A percentile compares a stretch with the other conserved stretches of the same genome.
phyloP scores from a whole-genome alignment of 1,284 basidiomycete genomes.

The Rhodotorula sp. region DNA sequence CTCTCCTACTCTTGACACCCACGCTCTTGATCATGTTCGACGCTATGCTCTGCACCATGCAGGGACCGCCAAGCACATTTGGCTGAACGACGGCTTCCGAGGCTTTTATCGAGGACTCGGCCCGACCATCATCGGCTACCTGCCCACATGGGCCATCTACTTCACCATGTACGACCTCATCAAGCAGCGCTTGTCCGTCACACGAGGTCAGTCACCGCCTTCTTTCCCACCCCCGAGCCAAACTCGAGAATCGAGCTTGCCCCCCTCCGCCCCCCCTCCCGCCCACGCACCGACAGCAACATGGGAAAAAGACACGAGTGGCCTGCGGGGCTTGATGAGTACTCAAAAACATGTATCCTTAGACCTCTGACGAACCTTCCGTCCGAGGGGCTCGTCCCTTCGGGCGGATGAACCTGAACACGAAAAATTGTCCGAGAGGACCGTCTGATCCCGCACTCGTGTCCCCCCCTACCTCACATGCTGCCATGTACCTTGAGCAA shows the following conservation, averaged over 20 bases:
- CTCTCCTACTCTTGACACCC: too few relatives aligned
- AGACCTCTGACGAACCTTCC: constrained; percentile 45
- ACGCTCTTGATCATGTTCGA: neutral
- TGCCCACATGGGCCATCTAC: constrained; percentile 97
- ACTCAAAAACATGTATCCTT: constrained; percentile 36
- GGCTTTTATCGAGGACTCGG: constrained; percentile 91
- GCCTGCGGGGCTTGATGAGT: constrained; percentile 33
- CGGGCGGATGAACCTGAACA: constrained; percentile 37
- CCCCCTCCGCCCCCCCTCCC: too few relatives aligned
- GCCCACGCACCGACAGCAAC: neutral
- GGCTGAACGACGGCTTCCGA: constrained; percentile 71
- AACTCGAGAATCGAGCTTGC: neutral
- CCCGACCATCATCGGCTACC: constrained; percentile 90
- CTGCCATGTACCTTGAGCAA: neutral
- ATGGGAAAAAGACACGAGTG: neutral
- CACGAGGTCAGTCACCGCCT: constrained; percentile 43
- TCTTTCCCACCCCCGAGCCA: neutral
- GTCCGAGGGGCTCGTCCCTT: neutral
- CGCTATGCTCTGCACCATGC: neutral
- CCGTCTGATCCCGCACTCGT: constrained; percentile 38
- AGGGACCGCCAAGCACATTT: constrained; percentile 69
- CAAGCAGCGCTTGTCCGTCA: constrained; percentile 67
- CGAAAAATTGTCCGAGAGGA: constrained; percentile 39
- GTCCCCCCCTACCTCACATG: neutral
- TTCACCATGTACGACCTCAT: constrained; percentile 96